phyloP scores from a whole-genome alignment of 1,284 basidiomycete species.

The Cutaneotrichosporon daszewskae region DNA sequence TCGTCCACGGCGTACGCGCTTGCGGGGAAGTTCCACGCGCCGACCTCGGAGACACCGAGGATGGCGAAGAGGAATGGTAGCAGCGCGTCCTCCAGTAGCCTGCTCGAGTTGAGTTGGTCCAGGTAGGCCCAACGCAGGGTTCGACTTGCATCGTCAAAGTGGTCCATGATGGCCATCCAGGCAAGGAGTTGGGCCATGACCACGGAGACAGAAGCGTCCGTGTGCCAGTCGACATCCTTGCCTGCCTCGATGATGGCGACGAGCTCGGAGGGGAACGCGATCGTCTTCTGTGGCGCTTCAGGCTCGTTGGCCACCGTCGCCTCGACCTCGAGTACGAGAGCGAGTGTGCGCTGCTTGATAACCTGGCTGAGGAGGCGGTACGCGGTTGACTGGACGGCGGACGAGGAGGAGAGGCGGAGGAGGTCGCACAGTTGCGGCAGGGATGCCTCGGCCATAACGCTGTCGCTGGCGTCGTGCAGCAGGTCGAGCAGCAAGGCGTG shows the following conservation, averaged over 20 bases:
- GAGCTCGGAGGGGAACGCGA: conserved; percentile 60
- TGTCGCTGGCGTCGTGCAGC: conserved; percentile 60
- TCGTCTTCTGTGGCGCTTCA: conserved; percentile 23
- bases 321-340: conserved; percentile 74
- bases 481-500: conserved; percentile 62
- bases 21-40: conserved; percentile 45
- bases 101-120: conserved; percentile 69
- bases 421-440: conserved; percentile 52
- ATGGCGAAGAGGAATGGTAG: conserved; percentile 70
- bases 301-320: conserved; percentile 38
- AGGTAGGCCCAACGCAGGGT: conserved; percentile 58
- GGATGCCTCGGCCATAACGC: conserved; percentile 60
- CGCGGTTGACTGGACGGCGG: conserved; percentile 34
- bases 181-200: conserved; percentile 57
- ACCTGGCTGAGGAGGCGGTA: conserved; percentile 37
- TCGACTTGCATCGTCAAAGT: conserved; percentile 67
- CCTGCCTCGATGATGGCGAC: conserved; percentile 58
- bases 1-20: conserved; percentile 80
- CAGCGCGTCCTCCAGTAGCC: conserved; percentile 61
- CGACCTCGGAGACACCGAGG: conserved; percentile 52
- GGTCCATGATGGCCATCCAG: conserved; percentile 86
- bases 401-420: conserved; percentile 29
- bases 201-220: conserved; percentile 42
- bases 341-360: conserved; percentile 29
- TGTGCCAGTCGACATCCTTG: conserved; percentile 47